Percentiles rank a stretch among this genome's conserved stretches.
Evolutionary conservation across 2,329 filamentous ascomycete species (phyloP).

Genomic region (Trichoderma sp.): DNA sequence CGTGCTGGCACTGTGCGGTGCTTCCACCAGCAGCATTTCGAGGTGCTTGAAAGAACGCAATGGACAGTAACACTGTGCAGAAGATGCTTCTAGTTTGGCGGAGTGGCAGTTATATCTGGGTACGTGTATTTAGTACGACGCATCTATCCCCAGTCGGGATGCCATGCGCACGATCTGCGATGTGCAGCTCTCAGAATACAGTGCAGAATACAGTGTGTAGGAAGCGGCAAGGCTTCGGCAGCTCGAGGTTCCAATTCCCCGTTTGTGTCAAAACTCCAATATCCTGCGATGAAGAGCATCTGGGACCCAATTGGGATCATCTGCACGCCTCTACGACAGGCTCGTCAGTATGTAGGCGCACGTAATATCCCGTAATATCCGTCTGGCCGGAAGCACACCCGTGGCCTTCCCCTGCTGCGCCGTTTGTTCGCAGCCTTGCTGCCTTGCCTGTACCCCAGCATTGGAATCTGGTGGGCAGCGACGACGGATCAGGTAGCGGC

Average conservation of each 20-base stretch:
- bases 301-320: no score
- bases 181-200: constrained; percentile 7
- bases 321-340: no score
- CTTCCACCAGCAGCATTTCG: no score
- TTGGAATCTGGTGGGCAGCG: neutral
- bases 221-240: neutral
- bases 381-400: neutral
- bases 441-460: neutral
- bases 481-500: constrained; percentile 14
- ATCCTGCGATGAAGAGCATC: no score
- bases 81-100: neutral
- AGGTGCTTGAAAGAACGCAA: no score
- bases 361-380: neutral
- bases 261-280: no score
- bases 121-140: neutral
- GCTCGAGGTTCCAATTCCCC: no score
- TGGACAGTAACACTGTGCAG: neutral
- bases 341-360: no score
- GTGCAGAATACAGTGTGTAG: constrained; percentile 10
- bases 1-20: no score
- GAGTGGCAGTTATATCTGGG: no score
- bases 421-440: constrained; percentile 9
- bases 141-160: neutral
- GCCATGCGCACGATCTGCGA: constrained; percentile 24
- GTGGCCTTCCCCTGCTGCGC: neutral